These are phyloP conservation scores for Debaryomyces nepalensis DNA, from an alignment of 1,139 yeast genomes.

Conservation along the genomic window DNA sequence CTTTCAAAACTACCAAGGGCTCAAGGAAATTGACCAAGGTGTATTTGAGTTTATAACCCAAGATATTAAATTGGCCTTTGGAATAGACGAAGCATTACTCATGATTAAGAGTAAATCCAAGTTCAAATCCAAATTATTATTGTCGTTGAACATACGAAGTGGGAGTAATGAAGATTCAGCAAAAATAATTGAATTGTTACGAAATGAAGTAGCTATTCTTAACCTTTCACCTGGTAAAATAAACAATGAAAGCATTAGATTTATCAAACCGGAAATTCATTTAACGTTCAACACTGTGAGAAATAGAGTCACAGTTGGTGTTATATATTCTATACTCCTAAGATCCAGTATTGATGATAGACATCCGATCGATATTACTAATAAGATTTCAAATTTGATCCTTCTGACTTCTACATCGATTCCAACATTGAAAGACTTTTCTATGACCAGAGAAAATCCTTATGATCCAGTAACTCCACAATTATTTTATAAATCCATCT, in stretches of 20 bases:
- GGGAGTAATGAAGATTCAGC: not conserved
- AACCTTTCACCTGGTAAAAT: conserved; percentile 20
- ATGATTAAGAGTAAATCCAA: conserved; percentile 21
- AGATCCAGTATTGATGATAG: conserved; percentile 21
- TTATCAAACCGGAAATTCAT: conserved; percentile 15
- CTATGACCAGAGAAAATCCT: conserved; percentile 11
- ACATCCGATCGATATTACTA: conserved; percentile 16
- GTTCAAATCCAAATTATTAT: conserved; percentile 20
- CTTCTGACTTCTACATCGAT: conserved; percentile 11
- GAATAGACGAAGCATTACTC: conserved; percentile 15
- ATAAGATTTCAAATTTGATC: conserved; percentile 19
- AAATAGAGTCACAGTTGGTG: conserved; percentile 13
- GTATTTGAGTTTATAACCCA: conserved; percentile 12
- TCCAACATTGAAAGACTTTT: conserved; percentile 10
- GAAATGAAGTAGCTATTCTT: conserved; percentile 20
- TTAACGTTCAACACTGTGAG: conserved; percentile 16
- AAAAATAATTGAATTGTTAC: conserved; percentile 8
- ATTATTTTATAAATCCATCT: conserved; percentile 40
- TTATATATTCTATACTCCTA: conserved; percentile 18
- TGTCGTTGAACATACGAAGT: conserved; percentile 18
- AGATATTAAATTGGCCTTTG: conserved; percentile 16
- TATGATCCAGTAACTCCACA: conserved; percentile 26
- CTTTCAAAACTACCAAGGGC: conserved; percentile 1
- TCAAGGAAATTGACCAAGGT: not conserved
- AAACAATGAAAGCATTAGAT: conserved; percentile 17